Base-by-base conservation (phyloP, 805 yeast species). In the Zygosaccharomyces siamensis region DNA sequence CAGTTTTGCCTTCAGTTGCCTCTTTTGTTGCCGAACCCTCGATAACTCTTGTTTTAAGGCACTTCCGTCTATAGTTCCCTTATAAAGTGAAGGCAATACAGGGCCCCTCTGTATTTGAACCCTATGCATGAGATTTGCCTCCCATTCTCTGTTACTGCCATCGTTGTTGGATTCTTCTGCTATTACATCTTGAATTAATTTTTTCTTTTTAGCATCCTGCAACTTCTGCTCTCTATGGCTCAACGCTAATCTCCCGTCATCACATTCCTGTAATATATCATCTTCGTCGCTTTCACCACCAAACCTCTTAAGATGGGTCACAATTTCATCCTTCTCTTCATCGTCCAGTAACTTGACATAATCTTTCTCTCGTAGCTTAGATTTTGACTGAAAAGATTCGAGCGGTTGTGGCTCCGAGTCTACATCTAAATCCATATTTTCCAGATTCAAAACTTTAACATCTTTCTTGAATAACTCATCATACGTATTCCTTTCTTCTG, bases 221-320 rank as follows among this genome's bases (percentile, higher is more conserved):
- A 46, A 20, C 2, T 27, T 33, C 7, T 23, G 28, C 31, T 64
- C 67, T 1, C 45, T 49, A 11, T 43, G 45, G 6, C 61, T 54
- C 31, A 65, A 48, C 3, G 65, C 61, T 7, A 66, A 48, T 37
- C 53, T 54, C 14, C 52, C 64, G 39, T 66, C 69, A 27, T 62
- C 63, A 36, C 58, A 52, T 8, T 51, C 60, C 6, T 45, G 43
- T 7, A 43, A 52, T 5, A 45, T 44, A 12, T 39, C 53, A 7
- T 55, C 52, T 3, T 50, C 50, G 7, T 54, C 57, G 42, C 55
- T 52, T 14, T 46, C 48, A 21, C 58, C 58, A 39, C 54, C 57
- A 21, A 51, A 45, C 12, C 49, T 53, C 16, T 50, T 50, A 7
- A 59, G 46, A 7, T 49, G 59, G n/a, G 55, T 66, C 45, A 53